Conservation (phyloP, 345 rosid species). For the Noccaea caerulescens region DNA sequence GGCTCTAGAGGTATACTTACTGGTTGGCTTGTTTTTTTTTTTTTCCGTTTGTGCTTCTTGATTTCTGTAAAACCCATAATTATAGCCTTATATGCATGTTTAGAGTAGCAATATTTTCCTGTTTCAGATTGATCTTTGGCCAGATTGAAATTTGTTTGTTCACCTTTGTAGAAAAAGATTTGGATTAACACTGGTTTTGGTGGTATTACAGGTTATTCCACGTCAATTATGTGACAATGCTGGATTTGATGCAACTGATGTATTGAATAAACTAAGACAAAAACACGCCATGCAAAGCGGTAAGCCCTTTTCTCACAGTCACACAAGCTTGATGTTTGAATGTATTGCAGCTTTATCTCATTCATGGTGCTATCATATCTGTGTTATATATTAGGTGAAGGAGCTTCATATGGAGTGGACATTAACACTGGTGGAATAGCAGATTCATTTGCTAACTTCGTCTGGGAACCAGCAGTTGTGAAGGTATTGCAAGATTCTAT, state of each 20-base stretch:
- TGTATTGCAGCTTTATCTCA: conserved; percentile 9
- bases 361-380: conserved; percentile 9
- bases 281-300: conserved; percentile 94
- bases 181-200: conserved; percentile 20
- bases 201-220: conserved; percentile 75
- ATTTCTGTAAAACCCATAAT: background rate
- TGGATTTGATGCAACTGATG: conserved; percentile 99
- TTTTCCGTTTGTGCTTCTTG: background rate
- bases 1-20: conserved; percentile 84
- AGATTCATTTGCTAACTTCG: conserved; percentile 94
- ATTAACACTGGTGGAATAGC: conserved; percentile 94
- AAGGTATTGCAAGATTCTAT: conserved; percentile 54
- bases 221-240: conserved; percentile 98
- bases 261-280: conserved; percentile 93
- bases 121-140: background rate
- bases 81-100: too few species aligned
- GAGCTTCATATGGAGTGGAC: conserved; percentile 93
- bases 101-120: background rate
- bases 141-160: background rate
- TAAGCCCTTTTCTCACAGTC: conserved; percentile 36
- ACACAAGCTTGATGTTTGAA: conserved; percentile 8
- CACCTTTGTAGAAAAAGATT: background rate
- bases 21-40: conserved; percentile 9
- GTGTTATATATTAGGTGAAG: conserved; percentile 64
- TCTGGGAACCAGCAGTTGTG: conserved; percentile 99